Base-by-base conservation (phyloP, 2,329 filamentous ascomycete genomes). In the Talaromyces sp. region DNA sequence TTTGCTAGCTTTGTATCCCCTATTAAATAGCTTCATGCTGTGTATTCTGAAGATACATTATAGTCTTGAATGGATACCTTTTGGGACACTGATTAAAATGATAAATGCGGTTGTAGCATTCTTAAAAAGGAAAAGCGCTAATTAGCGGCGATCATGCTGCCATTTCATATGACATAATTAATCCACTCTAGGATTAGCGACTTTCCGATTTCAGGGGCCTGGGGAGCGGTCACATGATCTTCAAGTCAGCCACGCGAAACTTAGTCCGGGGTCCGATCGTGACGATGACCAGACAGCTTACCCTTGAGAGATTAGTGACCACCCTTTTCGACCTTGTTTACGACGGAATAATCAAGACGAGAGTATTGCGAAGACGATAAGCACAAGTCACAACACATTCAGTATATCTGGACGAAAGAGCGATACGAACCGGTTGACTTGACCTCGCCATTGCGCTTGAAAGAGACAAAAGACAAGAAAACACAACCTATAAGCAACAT, bases 201-300 rank as follows among this genome's bases (percentile, higher is more conserved):
- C 5, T 1, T 11, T 37, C 52, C 5, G 19, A 39, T 37, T 37
- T 43, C 31, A 45, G 37, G 56, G 39, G 56, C 58, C 56, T 58
- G 52, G 35, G 65, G 45, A 39, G 25, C n/a, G 10, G 54, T 58
- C 57, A 65, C 59, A 61, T 66, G 59, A 65, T 31, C 17, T 41
- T 56, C 31, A 47, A 25, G 37, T 54, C 31, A 62, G 61, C 61
- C 61, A 63, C 61, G 37, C 61, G 50, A 62, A 60, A 62, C 39
- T 50, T 52, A 60, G 37, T 61, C 49, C 25, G 37, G 56, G 56
- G 56, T 25, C 45, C 27, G 25, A 31, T 52, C 49, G 25, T 52
- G 56, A 27, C 17, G 37, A 45, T 9, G 52, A 37, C 39, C 15
- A 35, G 31, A 19, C 22, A 15, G 9, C 27, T 4, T 50, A 33